Percentiles rank a stretch among this genome's conserved stretches.
These are phyloP conservation scores for Choanephora cucurbitarum DNA, from an alignment of 371 early-diverging fungal genomes.

Conservation along the genomic window DNA sequence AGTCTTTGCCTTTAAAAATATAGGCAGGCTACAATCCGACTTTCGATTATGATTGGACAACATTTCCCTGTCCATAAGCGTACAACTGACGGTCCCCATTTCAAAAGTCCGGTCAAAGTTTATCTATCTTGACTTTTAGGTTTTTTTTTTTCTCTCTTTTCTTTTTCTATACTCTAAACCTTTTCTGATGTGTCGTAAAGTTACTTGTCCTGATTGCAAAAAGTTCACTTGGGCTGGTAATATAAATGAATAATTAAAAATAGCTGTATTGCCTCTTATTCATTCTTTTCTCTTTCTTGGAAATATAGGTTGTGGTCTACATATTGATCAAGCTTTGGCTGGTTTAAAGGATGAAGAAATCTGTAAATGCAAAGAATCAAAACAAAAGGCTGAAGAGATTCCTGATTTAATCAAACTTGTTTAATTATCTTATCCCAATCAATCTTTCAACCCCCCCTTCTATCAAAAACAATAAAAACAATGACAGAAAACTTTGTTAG, in stretches of 20 bases:
- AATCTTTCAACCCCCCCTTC: no score
- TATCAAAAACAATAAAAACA: no score
- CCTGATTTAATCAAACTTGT: no score
- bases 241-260: neutral
- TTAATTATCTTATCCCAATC: neutral
- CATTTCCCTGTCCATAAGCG: no score
- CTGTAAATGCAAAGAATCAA: slow-evolving; percentile 31
- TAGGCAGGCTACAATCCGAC: no score
- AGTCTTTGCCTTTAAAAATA: no score
- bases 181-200: slow-evolving; percentile 26
- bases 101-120: no score
- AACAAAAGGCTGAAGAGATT: neutral
- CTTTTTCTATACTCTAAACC: neutral
- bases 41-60: no score
- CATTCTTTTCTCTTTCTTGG: neutral
- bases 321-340: slow-evolving; percentile 36
- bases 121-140: neutral
- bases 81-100: no score
- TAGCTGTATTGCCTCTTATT: neutral
- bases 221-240: slow-evolving; percentile 41
- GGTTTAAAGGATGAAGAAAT: slow-evolving; percentile 37
- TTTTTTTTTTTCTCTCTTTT: no score
- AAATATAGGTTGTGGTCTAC: slow-evolving; percentile 31
- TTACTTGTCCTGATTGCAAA: slow-evolving; percentile 26
- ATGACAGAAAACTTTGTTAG: no score